Conservation (phyloP, 2,329 filamentous ascomycete genomes). For the Talaromyces piceae region DNA sequence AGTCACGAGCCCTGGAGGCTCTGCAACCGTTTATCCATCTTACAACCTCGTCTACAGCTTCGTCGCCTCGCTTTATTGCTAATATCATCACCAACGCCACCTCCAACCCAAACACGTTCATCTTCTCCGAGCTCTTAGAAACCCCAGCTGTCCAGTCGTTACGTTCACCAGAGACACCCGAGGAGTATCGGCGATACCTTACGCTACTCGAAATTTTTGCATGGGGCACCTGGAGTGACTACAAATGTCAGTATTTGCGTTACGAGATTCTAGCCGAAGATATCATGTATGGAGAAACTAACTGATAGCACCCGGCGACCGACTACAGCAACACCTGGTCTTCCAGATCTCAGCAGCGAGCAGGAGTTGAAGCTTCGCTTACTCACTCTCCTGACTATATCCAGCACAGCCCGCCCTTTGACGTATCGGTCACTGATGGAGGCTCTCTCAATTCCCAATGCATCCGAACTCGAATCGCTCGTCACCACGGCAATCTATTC, state of each 20-base stretch:
- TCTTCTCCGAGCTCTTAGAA: constrained; percentile 90
- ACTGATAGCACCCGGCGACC: not conserved
- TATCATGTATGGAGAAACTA: not conserved
- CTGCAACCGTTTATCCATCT: constrained; percentile 82
- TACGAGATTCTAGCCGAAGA: not conserved
- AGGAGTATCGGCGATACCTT: constrained; percentile 58
- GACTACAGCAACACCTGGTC: constrained; percentile 39
- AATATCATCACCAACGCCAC: constrained; percentile 84
- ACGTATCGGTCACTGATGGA: constrained; percentile 63
- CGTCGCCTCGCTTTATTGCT: constrained; percentile 72
- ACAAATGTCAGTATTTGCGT: constrained; percentile 46
- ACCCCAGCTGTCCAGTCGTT: constrained; percentile 72
- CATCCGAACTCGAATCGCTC: constrained; percentile 71
- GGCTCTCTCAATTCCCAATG: constrained; percentile 58
- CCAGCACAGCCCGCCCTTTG: constrained; percentile 59
- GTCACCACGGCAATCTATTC: constrained; percentile 84
- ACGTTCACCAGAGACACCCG: constrained; percentile 41
- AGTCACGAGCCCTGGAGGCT: constrained; percentile 50
- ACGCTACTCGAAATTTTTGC: constrained; percentile 80
- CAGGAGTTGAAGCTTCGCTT: constrained; percentile 84
- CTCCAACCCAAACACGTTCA: constrained; percentile 78
- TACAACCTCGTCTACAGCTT: constrained; percentile 64
- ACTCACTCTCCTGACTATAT: constrained; percentile 77
- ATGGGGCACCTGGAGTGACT: constrained; percentile 79
- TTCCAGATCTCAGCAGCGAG: constrained; percentile 63